Evolutionary conservation across 768 basidiomycete species (phyloP).

Genomic region (Punctularia strigosozonata): DNA sequence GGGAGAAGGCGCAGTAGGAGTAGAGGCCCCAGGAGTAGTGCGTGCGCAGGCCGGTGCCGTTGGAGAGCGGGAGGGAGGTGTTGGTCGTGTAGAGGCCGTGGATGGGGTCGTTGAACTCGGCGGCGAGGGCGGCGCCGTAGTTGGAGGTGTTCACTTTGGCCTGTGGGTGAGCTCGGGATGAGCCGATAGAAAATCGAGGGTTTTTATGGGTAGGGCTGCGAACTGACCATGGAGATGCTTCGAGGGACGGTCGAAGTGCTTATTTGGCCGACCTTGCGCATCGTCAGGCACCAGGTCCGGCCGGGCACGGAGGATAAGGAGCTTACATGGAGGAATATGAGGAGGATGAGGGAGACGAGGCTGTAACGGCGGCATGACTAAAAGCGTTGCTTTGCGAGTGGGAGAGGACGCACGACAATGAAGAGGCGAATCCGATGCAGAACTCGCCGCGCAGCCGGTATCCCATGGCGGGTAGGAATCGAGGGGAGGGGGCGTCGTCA

Average conservation of each 20-base stretch:
- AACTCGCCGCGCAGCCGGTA: conserved; percentile 54
- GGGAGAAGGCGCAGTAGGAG: conserved; percentile 63
- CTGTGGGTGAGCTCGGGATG: conserved; percentile 32
- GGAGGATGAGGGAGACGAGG: conserved; percentile 38
- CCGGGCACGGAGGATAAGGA: conserved; percentile 5
- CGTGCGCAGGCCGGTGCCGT: conserved; percentile 49
- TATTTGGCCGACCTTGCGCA: conserved; percentile 66
- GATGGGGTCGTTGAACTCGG: conserved; percentile 45
- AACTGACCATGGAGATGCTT: conserved; percentile 58
- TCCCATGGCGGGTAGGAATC: background rate
- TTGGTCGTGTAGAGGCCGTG: conserved; percentile 56
- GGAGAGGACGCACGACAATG: conserved; percentile 47
- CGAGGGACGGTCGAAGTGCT: conserved; percentile 65
- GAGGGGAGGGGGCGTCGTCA: too few relatives aligned
- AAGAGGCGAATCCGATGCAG: conserved; percentile 59
- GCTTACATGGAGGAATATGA: conserved; percentile 76
- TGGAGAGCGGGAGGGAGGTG: conserved; percentile 46
- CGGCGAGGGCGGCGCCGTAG: conserved; percentile 45
- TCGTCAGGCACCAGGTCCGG: conserved; percentile 14
- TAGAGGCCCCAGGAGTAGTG: conserved; percentile 75
- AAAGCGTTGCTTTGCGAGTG: conserved; percentile 7
- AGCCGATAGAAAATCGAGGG: too few relatives aligned
- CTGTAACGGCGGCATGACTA: conserved; percentile 18
- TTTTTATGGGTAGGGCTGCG: conserved; percentile 8
- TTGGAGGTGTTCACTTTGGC: conserved; percentile 56